Conservation (phyloP, 2,329 filamentous ascomycete genomes). For the Thelonectria rubi region DNA sequence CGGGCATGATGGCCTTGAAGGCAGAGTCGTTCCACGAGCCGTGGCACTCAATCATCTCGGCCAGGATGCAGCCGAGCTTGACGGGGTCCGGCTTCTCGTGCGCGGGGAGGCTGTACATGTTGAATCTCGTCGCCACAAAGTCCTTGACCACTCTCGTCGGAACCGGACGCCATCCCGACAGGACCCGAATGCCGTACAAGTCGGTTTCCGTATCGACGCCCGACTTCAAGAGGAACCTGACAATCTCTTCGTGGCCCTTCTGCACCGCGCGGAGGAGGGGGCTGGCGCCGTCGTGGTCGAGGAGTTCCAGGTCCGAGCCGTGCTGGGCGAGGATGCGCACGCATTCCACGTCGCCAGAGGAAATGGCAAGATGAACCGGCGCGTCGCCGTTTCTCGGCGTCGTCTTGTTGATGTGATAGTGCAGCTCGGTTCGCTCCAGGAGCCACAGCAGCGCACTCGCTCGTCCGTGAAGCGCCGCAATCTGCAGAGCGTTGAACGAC, state of each 20-base stretch:
- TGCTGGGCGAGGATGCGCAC: slow-evolving; percentile 26
- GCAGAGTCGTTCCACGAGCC: slow-evolving; percentile 9
- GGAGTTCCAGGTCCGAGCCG: slow-evolving; percentile 28
- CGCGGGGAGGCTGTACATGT: too few relatives aligned
- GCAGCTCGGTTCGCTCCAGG: slow-evolving; percentile 29
- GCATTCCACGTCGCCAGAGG: slow-evolving; percentile 30
- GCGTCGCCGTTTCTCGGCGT: slow-evolving; percentile 28
- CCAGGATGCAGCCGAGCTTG: slow-evolving; percentile 29
- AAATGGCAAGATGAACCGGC: slow-evolving; percentile 34
- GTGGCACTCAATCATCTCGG: slow-evolving; percentile 26
- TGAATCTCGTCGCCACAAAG: slow-evolving; percentile 9
- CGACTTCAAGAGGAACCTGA: slow-evolving; percentile 27
- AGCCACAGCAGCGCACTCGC: slow-evolving; percentile 27
- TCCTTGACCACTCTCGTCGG: slow-evolving; percentile 10
- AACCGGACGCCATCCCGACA: slow-evolving; percentile 5
- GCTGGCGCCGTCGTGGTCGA: slow-evolving; percentile 29
- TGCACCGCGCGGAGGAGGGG: slow-evolving; percentile 32
- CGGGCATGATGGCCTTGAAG: slow-evolving; percentile 27
- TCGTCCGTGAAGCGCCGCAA: slow-evolving; percentile 31
- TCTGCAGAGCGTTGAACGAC: slow-evolving; percentile 36
- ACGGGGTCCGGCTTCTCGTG: neutral
- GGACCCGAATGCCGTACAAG: slow-evolving; percentile 15
- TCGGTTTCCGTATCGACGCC: slow-evolving; percentile 17
- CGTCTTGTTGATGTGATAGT: slow-evolving; percentile 12
- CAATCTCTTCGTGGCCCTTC: slow-evolving; percentile 20